Base-by-base conservation (phyloP, 306 rosid species). In the Prosopis cineraria region DNA sequence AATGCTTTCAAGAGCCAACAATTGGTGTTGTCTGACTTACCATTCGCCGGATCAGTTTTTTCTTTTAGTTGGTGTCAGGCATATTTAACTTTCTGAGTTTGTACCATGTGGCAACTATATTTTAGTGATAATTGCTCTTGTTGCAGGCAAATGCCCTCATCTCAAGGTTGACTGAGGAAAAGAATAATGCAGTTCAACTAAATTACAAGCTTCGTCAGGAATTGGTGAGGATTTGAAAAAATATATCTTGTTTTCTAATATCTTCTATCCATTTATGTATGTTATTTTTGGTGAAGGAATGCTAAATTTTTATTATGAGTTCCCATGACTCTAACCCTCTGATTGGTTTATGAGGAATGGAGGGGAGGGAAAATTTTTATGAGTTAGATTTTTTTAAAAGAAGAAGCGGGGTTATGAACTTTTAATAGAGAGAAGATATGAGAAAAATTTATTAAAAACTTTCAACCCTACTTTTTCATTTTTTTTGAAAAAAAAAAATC, bases 131-230 rank as follows among this genome's bases (percentile, higher is more conserved):
- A 29, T 24, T 1, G 31, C 41, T 75, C 65, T 41, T 62, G 37
- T 66, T 87, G 84, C 93, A 94, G 98, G 90, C 87, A 75, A 91
- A 75, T 82, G 86, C 91, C 68, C 86, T 90, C 64, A 89, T 94
- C 71, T 77, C 86, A 25, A 91, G 82, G 85, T 72, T 94, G 79
- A 89, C 87, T 5, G 94, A 90, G 70, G 98, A 94, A 80, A 94
- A 90, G 88, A 86, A 79, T 76, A 86, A 27, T 78, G 94, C 93
- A 39, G 37, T 85, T 70, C 93, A 86, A 87, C 94, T 82, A 87
- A 85, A 80, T 72, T 86, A 44, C 85, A 89, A 83, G 88, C 90
- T 91, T 37, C 94, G 93, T 40, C 94, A 94, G 78, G 98, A 94
- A 90, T 81, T 91, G 96, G 98, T 94, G 75, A 88, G 91, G 71